Base-by-base conservation (phyloP, 768 basidiomycete species). In the Panaeolus papilionaceus region DNA sequence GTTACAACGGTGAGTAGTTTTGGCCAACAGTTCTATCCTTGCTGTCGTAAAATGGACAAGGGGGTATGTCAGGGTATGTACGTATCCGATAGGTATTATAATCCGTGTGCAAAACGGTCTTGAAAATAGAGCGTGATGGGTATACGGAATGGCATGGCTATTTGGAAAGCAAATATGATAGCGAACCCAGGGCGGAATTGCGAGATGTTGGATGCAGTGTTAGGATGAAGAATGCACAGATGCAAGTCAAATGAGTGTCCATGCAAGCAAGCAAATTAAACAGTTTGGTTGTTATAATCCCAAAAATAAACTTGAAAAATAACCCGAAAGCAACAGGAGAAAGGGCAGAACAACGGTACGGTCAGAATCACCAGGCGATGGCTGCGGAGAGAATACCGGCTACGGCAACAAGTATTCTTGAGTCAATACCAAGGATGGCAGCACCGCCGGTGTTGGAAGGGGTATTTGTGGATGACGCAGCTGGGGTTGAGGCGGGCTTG, bases 281-380 rank as follows among this genome's bases (percentile, higher is more conserved):
- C 54, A 37, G 12, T 5, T 33, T 58, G 54, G 54, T 58, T 58
- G 54, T 33, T 58, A 33, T 58, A 58, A 28, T 37, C 28, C 54
- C 47, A 20, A 58, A 58, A 58, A 28, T 58, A 33, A 33, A 58
- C 54, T 4, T 23, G 14, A 58, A 58, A 58, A 58, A 12, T 28
- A 58, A 10, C 33, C 54, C 26, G 10, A 33, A 58, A 58, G 54
- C 26, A n/a, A 58, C 37, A 20, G 12, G 16, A 33, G 3, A 58
- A 3, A 16, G 8, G 11, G 6, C 14, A 58, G 28, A 33, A 12
- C 11, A 28, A 6, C 12, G 28, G 54, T 10, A 16, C 54, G 11
- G 54, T 58, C 28, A 58, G 28, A 58, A 58, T 58, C 54, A 58
- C 54, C 54, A 58, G 1, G 28, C 54, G 54, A 58, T 58, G 26